Evolutionary conservation across 805 yeast genomes (phyloP).

Genomic region (Geotrichum ghanense): DNA sequence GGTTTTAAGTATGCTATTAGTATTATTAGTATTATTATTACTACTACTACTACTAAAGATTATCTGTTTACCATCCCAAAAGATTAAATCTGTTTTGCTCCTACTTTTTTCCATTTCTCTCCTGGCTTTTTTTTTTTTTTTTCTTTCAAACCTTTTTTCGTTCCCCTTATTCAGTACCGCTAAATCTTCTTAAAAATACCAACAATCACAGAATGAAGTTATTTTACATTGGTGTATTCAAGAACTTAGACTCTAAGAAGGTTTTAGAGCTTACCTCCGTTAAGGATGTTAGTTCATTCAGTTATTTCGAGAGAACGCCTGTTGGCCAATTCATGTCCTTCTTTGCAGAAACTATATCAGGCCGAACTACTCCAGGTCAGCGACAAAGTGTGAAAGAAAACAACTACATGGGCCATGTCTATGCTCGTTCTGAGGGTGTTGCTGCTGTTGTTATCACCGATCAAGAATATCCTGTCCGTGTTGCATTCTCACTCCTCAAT

Average conservation of each 20-base stretch:
- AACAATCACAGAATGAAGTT: conserved; percentile 53
- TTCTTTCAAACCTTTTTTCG: neutral
- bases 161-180: neutral
- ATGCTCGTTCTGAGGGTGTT: conserved; percentile 78
- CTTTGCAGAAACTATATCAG: conserved; percentile 81
- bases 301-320: conserved; percentile 70
- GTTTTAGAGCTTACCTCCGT: conserved; percentile 72
- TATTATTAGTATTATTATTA: no score
- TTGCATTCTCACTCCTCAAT: conserved; percentile 87
- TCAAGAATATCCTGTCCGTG: conserved; percentile 92
- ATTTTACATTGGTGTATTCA: conserved; percentile 78
- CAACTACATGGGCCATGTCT: conserved; percentile 82
- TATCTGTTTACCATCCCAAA: no score
- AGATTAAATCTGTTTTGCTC: no score
- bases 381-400: conserved; percentile 86
- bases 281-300: conserved; percentile 73
- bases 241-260: conserved; percentile 42
- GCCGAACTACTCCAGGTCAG: conserved; percentile 79
- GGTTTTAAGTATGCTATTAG: no score
- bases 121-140: no score
- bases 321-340: conserved; percentile 93
- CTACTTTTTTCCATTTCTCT: no score
- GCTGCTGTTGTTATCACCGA: conserved; percentile 90
- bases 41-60: no score
- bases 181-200: no score